Base-by-base conservation (phyloP, 495 filamentous ascomycete species). In the Viridothelium virens region DNA sequence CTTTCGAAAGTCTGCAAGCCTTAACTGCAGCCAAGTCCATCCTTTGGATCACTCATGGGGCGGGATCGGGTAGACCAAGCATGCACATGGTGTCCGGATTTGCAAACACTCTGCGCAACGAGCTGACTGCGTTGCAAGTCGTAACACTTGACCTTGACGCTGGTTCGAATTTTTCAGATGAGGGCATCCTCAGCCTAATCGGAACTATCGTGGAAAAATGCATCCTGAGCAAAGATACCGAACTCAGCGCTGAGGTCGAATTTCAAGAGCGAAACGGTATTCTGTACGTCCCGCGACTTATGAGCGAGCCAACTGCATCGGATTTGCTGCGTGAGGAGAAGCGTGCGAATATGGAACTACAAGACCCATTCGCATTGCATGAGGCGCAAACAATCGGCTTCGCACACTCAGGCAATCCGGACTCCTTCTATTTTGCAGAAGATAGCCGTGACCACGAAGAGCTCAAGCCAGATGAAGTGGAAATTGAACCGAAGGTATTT, bases 401-500 rank as follows among this genome's bases (percentile, higher is more conserved):
- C 18, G 48, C 48, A 18, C 11, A 11, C 18, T 25, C 12, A n/a
- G 48, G 48, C 18, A 25, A 16, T 18, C 48, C 48, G 18, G 48
- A 53, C 48, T 53, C 48, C 5, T 53, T 53, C 18, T 53, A 14
- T 25, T 53, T 53, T 18, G 10, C 9, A 5, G 16, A 11, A 53
- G 48, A 53, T 25, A 18, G 48, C 48, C 48, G 18, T n/a, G 18
- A n/a, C n/a, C 18, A 53, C 9, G 48, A 53, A 53, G 48, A 53
- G 48, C 48, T 53, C 48, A 53, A 25, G 48, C 48, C 48, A 53
- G 48, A 63, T 37, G 56, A 67, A 46, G 65, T 67, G 18, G 59
- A 63, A 33, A 67, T 67, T 37, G 65, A 67, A 25, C 25, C 36
- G 12, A 67, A 67, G 33, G 65, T 61, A 16, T 34, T 47, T 9